Evolutionary conservation across 2,329 filamentous ascomycete species (phyloP), one percentile per base, ranked within the genome.

Genomic region (Phyllosticta capitalensis): DNA sequence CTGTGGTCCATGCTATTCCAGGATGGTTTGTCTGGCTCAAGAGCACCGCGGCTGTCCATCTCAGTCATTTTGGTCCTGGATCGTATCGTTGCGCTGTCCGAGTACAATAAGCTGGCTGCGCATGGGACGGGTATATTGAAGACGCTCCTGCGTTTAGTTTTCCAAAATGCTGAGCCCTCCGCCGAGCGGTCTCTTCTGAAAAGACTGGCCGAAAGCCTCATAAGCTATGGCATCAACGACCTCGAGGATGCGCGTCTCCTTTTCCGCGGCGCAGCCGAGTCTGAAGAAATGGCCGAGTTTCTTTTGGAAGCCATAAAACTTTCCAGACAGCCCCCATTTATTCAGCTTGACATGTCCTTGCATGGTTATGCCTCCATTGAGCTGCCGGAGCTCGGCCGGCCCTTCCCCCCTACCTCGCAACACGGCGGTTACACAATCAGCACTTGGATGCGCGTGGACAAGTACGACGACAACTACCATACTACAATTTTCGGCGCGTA

Each of bases 401-500:
- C 84, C 1, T 99, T 99, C 67, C 95, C 94, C 10, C 91, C 94
- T 1, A 80, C 83, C 58, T 84, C 86, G 19, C 83, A 86, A 9
- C 78, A 81, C n/a, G 73, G 76, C 30, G 95, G 94, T 20, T 99
- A 97, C 74, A 95, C 91, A 0, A 87, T 99, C 62, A 83, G 89
- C 52, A 83, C 90, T 0, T 99, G 94, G 94, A 82, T 96, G 55
- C 85, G 88, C 20, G 83, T 99, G 61, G 92, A 97, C 71, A 79
- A 84, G 49, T 97, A 94, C 71, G 95, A 99, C 71, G 77, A 83
- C 5, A 83, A 83, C 52, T 86, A 88, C 17, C 94, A 99, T 71
- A 99, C 94, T 0, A 99, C 94, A 0, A 82, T 99, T 14, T 99
- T 99, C 71, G 94, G 94, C 24, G 90, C 94, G 9, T 97, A 95